Conservation (phyloP, 768 basidiomycete species). For the Kwoniella bestiolae region DNA sequence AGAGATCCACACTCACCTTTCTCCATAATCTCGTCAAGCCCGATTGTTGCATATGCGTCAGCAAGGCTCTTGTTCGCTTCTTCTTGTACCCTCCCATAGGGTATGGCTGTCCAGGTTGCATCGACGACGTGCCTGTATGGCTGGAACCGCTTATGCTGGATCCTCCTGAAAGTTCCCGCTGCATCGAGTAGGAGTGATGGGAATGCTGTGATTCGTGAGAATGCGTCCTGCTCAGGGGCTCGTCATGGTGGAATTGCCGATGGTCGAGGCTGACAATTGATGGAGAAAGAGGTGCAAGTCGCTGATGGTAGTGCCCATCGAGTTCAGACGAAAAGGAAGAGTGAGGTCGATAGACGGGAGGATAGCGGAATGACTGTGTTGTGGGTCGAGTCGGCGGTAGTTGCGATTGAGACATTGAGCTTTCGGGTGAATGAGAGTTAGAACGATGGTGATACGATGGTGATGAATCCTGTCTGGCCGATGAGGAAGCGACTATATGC, state of each 20-base stretch:
- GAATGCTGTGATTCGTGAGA: slow-evolving; percentile 12
- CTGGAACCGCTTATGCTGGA: slow-evolving; percentile 12
- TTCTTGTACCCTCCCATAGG: slow-evolving; percentile 15
- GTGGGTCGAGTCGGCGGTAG: neutral
- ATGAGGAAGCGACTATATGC: slow-evolving; percentile 7
- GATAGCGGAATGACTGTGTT: slow-evolving; percentile 1
- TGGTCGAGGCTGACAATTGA: neutral
- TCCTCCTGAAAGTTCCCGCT: slow-evolving; percentile 12
- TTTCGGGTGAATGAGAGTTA: neutral
- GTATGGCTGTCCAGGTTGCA: neutral
- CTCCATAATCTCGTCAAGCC: slow-evolving; percentile 28
- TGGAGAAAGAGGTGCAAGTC: neutral
- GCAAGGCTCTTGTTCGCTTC: slow-evolving; percentile 30
- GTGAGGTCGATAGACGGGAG: neutral
- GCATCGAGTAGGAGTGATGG: slow-evolving; percentile 8
- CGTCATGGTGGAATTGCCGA: neutral
- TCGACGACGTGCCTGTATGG: slow-evolving; percentile 4
- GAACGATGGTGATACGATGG: neutral
- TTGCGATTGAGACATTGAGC: neutral
- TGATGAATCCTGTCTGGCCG: neutral
- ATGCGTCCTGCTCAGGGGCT: neutral
- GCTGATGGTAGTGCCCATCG: neutral
- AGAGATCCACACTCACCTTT: slow-evolving; percentile 22
- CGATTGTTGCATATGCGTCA: slow-evolving; percentile 28
- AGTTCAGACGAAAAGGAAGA: neutral